Conservation (phyloP, 768 basidiomycete species). For the Pseudohyphozyma bogoriensis region DNA sequence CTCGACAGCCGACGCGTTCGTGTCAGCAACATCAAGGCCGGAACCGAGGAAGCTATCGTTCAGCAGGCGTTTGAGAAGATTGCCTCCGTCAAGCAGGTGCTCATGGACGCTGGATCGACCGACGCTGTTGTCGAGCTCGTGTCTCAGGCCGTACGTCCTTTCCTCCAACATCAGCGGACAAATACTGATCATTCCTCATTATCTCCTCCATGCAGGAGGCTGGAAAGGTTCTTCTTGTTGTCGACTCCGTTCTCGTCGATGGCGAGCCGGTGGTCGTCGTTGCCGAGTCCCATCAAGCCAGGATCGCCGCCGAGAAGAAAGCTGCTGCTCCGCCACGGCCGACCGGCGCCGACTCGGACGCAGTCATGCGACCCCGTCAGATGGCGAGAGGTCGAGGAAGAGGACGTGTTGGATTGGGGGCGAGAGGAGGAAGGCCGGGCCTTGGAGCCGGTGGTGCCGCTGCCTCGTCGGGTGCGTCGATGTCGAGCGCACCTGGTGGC, state of each 20-base stretch:
- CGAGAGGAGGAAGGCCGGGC: slow-evolving; percentile 5
- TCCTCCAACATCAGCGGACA: not conserved
- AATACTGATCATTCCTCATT: not conserved
- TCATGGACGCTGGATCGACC: slow-evolving; percentile 60
- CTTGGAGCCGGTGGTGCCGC: not conserved
- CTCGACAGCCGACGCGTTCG: slow-evolving; percentile 61
- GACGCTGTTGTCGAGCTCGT: slow-evolving; percentile 43
- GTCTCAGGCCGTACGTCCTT: slow-evolving; percentile 39
- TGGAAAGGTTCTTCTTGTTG: slow-evolving; percentile 60
- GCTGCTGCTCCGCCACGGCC: not conserved
- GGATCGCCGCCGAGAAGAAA: slow-evolving; percentile 21
- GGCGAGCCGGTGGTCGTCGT: slow-evolving; percentile 52
- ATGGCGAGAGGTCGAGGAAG: slow-evolving; percentile 9
- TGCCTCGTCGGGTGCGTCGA: not conserved
- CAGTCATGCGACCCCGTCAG: slow-evolving; percentile 14
- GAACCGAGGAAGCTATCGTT: slow-evolving; percentile 77
- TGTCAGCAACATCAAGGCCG: slow-evolving; percentile 60
- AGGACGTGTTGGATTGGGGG: slow-evolving; percentile 16
- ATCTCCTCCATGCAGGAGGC: slow-evolving; percentile 55
- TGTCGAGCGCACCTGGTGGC: not conserved
- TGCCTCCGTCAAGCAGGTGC: slow-evolving; percentile 53
- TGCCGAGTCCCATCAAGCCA: slow-evolving; percentile 42
- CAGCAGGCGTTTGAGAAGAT: slow-evolving; percentile 82
- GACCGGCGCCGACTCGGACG: slow-evolving; percentile 13
- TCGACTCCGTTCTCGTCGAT: slow-evolving; percentile 62